Evolutionary conservation across 1,139 yeast genomes (phyloP), one percentile per base, ranked within the genome.

Genomic region (Nakaseomyces sp.): DNA sequence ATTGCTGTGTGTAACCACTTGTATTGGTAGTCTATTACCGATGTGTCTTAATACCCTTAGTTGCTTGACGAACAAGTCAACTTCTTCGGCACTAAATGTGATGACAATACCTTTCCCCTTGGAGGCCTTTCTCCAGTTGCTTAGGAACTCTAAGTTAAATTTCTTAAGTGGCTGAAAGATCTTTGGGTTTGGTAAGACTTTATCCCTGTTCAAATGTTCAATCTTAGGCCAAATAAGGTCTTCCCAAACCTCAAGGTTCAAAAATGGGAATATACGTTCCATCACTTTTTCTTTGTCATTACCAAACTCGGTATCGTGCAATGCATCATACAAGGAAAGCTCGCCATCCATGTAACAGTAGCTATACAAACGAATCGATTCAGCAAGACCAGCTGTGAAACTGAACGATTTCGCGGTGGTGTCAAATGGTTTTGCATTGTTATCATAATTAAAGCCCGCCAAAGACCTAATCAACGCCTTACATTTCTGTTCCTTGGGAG

Each of bases 91-190:
- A 8, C 30, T 18, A 26, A 37, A 36, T 15, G 33, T 33, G 9
- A 26, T 20, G 13, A 41, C 43, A 24, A 41, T 41, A 12, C 43
- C 43, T 35, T 22, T 41, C 7, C 74, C 76, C 24, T 57, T 60
- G 3, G 61, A 47, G 3, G 54, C 39, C 31, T 61, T 61, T 40
- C 62, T 58, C 57, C 74, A 67, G 22, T 61, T 55, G 46, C 65
- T 63, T 54, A 54, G 56, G 17, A 60, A 55, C 33, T 57, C 48
- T 6, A 35, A 37, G 28, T 52, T 50, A 37, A 45, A 47, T 20
- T 17, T 24, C 22, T 47, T 43, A 6, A 19, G 15, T 9, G 41
- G 36, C 10, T 45, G 40, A 17, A 46, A 13, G 12, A 32, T 25
- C 7, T 30, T 13, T 20, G 49, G 49, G 12, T 16, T 29, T 25